Percentiles rank a stretch among this genome's conserved stretches.
Evolutionary conservation across 768 basidiomycete genomes (phyloP).

Genomic region (Suillus paluster): DNA sequence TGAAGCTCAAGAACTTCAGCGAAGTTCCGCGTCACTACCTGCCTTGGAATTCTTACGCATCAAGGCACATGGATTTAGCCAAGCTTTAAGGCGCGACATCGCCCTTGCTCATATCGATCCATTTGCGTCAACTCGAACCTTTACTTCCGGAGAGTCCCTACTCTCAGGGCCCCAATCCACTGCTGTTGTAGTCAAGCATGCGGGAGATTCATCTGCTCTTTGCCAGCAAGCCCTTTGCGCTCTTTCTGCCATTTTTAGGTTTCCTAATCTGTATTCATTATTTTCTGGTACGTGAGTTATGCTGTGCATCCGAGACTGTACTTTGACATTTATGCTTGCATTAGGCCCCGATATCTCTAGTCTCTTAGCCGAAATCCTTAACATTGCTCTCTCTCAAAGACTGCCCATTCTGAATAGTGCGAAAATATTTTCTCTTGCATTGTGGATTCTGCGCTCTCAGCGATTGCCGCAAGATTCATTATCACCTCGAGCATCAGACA

Average conservation of each 20-base stretch:
- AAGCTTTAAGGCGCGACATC: conserved; percentile 57
- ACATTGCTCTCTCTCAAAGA: conserved; percentile 39
- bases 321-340: conserved; percentile 8
- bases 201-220: conserved; percentile 47
- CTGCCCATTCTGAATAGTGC: conserved; percentile 44
- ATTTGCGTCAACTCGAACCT: conserved; percentile 22
- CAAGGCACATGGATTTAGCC: conserved; percentile 39
- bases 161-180: conserved; percentile 19
- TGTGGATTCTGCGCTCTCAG: conserved; percentile 56
- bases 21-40: conserved; percentile 11
- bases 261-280: conserved; percentile 45
- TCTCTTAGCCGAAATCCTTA: conserved; percentile 50
- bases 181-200: conserved; percentile 45
- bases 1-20: conserved; percentile 13
- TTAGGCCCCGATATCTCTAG: conserved; percentile 49
- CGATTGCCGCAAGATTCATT: conserved; percentile 50
- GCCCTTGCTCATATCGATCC: conserved; percentile 44
- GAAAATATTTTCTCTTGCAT: conserved; percentile 51
- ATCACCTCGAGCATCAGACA: conserved; percentile 28
- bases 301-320: not conserved
- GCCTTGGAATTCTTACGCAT: conserved; percentile 36
- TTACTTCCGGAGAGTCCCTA: conserved; percentile 11
- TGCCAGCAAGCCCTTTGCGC: conserved; percentile 58
- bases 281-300: conserved; percentile 51
- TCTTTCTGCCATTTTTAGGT: conserved; percentile 54